Conservation (phyloP, 768 basidiomycete genomes). For the Tricholoma hemisulphureum region DNA sequence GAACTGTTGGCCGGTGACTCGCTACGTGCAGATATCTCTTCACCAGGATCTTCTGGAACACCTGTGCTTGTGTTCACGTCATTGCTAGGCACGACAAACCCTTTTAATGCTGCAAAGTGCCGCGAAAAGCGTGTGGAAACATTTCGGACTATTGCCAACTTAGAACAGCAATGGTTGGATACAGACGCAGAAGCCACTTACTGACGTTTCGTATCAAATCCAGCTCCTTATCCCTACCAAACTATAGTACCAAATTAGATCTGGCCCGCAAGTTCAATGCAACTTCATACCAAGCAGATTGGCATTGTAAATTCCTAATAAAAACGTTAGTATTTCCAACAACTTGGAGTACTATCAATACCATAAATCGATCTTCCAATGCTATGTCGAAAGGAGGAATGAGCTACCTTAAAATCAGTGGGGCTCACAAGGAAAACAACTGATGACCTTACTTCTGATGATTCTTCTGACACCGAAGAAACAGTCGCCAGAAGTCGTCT, state of each 20-base stretch:
- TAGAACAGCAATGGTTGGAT: not conserved
- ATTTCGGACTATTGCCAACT: conserved; percentile 36
- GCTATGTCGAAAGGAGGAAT: conserved; percentile 71
- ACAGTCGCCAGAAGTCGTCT: conserved; percentile 58
- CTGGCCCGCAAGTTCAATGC: not conserved
- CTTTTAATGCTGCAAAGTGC: conserved; percentile 46
- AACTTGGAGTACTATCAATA: conserved; percentile 25
- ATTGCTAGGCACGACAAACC: conserved; percentile 34
- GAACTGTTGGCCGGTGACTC: conserved; percentile 29
- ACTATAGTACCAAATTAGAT: conserved; percentile 33
- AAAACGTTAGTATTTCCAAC: not conserved
- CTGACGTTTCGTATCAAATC: conserved; percentile 67
- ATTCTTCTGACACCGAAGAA: conserved; percentile 53
- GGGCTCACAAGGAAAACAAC: not conserved
- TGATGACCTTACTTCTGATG: conserved; percentile 45
- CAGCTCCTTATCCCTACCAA: conserved; percentile 70
- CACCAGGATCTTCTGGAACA: conserved; percentile 39
- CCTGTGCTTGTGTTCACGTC: conserved; percentile 23
- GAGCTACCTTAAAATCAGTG: conserved; percentile 39
- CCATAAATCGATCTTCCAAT: conserved; percentile 61
- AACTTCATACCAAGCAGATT: conserved; percentile 51
- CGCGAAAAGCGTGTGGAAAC: conserved; percentile 61
- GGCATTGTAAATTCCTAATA: conserved; percentile 69
- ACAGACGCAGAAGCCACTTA: conserved; percentile 31
- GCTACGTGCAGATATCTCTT: conserved; percentile 46